These are phyloP conservation scores for Arbutus unedo DNA, from an alignment of 148 eudicot genomes.

Conservation along the genomic window DNA sequence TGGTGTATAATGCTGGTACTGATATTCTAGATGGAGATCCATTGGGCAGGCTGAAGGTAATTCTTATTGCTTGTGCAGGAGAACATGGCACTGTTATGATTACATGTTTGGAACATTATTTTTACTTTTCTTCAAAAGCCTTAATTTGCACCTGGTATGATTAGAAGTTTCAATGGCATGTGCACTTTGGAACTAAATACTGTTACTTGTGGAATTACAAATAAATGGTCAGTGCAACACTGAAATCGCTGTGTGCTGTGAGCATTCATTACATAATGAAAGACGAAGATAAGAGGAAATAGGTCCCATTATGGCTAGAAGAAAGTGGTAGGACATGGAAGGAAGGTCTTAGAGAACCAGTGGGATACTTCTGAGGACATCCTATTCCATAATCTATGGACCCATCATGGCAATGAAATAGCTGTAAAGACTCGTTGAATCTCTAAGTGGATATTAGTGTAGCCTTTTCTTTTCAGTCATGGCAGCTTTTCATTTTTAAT, in stretches of 20 bases:
- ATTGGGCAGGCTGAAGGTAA: conserved; percentile 75
- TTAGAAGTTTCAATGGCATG: conserved; percentile 3
- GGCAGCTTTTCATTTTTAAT: background rate
- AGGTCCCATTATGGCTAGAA: conserved; percentile 5
- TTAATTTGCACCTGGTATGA: background rate
- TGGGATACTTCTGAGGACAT: background rate
- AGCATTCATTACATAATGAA: background rate
- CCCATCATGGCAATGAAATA: background rate
- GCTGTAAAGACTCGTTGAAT: background rate
- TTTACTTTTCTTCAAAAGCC: background rate
- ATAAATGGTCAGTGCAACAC: background rate
- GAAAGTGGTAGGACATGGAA: background rate
- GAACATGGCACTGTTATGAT: background rate
- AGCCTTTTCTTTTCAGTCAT: background rate
- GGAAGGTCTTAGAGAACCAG: background rate
- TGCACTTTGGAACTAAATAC: background rate
- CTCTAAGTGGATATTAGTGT: background rate
- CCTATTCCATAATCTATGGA: background rate
- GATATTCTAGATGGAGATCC: conserved; percentile 95
- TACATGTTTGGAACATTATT: background rate
- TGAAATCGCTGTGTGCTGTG: background rate
- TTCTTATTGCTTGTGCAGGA: background rate
- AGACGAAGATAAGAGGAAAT: background rate
- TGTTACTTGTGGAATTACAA: background rate
- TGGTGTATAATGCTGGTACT: conserved; percentile 96